Evolutionary conservation across 169 alveolate species (phyloP), one percentile per base, ranked within the genome.

Genomic region (Plasmodium chabaudi): DNA sequence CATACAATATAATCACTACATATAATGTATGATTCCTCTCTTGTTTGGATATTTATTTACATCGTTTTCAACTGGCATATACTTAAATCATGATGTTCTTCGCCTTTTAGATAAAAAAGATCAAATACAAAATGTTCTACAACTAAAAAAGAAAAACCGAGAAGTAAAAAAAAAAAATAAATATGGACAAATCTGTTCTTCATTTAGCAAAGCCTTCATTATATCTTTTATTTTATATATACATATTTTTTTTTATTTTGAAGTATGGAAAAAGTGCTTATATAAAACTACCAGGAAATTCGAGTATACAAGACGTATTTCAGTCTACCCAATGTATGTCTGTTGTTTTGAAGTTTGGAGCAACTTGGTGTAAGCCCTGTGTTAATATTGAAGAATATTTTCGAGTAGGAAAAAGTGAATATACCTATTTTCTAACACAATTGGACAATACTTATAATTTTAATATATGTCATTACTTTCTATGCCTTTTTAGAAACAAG

Each of bases 281-380:
- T 67, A 67, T 79, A 21, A 63, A 67, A 9, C 46, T 79, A 79
- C 47, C 53, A 9, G 56, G 64, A 9, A 51, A 47, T 7, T 53
- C 10, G 46, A 65, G 9, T 25, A 65, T 79, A 69, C 51, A 59
- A 46, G 82, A 59, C 34, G 34, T 79, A 47, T 65, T 79, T 57
- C 17, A n/a, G 17, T 79, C 72, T 10, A 79, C 65, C 13, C 10
- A 79, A 67, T 55, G 44, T 12, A n/a, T 56, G 2, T 65, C 89
- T 17, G 49, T 60, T n/a, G 89, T 79, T 27, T 23, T 64, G 17
- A 79, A 79, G 59, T 79, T 79, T 49, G 82, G 89, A n/a, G 70
- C 72, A 12, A 55, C 49, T n/a, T 67, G 89, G 79, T 79, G 89
- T 71, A 79, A 79, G 19, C 89, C 89, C 4, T 79, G 89, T 79